Base-by-base conservation (phyloP, 805 yeast species). In the Starmerella floricola region DNA sequence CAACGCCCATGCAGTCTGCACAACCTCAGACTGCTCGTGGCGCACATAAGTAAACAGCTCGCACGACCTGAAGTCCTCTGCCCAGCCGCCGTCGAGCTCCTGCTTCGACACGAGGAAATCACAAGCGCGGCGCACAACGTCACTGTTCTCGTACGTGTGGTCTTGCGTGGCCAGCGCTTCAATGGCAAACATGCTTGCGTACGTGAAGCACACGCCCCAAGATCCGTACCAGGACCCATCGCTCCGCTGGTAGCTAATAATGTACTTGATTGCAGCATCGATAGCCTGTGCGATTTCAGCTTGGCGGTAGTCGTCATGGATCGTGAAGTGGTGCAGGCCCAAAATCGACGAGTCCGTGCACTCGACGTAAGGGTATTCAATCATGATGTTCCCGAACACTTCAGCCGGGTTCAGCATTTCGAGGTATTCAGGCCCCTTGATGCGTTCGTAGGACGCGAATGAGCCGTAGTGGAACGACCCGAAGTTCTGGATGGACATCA, bases 221-320 rank as follows among this genome's bases (percentile, higher is more conserved):
- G 85, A 77, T 1, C 99, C 99, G 59, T 87, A 93, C 97, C 97
- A 91, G 12, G 94, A 78, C 0, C 99, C 99, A 60, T 91, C 95
- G 0, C 56, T 55, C 34, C 68, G 65, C 61, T 91, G 98, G 2
- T 73, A 73, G 2, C 65, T 60, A 38, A 72, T 73, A 34, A 91
- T 82, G 55, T 79, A 91, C 3, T 70, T 60, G 13, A 84, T 69
- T 0, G 95, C 97, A 41, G 75, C 68, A 3, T 72, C 66, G 35
- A 91, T 81, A 0, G 95, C 78, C n/a, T 63, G 46, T 39, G 68
- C 64, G 24, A 91, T 79, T 26, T 82, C 86, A 4, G 67, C 70
- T 4, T 69, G 62, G 45, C 81, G 73, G 57, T 91, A 86, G 38
- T 71, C 67, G 55, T 72, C 76, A 55, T 74, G 66, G 45, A 75